Base-by-base conservation (phyloP, 2,329 filamentous ascomycete species). In the Phoma sp. region DNA sequence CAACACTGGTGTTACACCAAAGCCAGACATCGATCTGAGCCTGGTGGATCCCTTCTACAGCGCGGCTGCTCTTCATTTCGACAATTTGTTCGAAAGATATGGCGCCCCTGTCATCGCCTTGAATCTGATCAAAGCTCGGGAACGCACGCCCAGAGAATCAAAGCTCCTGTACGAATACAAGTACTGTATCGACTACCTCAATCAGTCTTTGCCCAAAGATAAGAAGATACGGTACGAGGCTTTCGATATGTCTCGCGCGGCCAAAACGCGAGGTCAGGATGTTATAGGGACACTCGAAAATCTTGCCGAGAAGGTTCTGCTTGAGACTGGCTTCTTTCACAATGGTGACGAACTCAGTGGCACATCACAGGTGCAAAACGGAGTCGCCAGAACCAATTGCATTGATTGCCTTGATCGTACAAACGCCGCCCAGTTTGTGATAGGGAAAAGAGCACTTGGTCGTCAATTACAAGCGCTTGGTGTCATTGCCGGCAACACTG, bases 321-420 rank as follows among this genome's bases (percentile, higher is more conserved):
- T 84, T 1, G 88, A 86, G 23, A 99, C 93, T 0, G 91, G 93
- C 0, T 96, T 99, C 77, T 99, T 99, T 73, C 92, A 92, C 55
- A 98, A 98, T 64, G 95, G 93, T 6, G 88, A 93, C 59, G 84
- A 86, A 30, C 81, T 82, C 2, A 85, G 86, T 35, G 84, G 83
- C 18, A 81, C 84, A 3, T 81, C 89, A 3, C 84, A 82, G 29
- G 85, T 95, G 1, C 95, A 99, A 71, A 96, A 96, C 61, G 95
- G 95, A 8, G 85, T 99, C 36, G 93, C 91, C 8, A 86, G 95
- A 53, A 99, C 95, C 1, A 99, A 99, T 70, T 99, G 95, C 73
- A 98, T 99, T 65, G 95, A 99, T 75, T 99, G 95, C 68, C 82
- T 99, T 1, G 95, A 99, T 75, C 88, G 95, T 22, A 99, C 95